phyloP scores from a whole-genome alignment of 345 rosid genomes.

The Salix viminalis region DNA sequence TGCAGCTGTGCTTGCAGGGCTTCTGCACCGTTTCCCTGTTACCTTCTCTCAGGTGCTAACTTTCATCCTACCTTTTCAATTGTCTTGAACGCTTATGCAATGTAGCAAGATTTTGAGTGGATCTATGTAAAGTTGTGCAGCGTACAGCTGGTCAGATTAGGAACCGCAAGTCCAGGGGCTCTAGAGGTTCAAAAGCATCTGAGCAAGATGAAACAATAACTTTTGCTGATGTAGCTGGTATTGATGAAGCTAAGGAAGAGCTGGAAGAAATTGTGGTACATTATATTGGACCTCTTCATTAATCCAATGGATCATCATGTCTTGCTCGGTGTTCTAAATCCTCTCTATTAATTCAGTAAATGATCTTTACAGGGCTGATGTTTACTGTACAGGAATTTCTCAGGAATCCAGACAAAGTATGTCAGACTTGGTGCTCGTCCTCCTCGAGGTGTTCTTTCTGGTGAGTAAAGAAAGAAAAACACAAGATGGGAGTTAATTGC shows the following conservation, averaged over 20 bases:
- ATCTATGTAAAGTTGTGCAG: slow-evolving; percentile 31
- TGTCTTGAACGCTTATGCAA: slow-evolving; percentile 9
- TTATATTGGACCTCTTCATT: slow-evolving; percentile 9
- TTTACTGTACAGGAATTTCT: slow-evolving; percentile 72
- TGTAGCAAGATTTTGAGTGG: slow-evolving; percentile 15
- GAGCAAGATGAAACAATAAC: slow-evolving; percentile 73
- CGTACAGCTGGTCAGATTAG: slow-evolving; percentile 78
- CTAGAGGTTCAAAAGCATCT: slow-evolving; percentile 55
- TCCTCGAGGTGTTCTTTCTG: slow-evolving; percentile 94
- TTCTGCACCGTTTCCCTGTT: slow-evolving; percentile 69
- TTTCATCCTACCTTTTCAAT: neutral
- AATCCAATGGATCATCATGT: neutral
- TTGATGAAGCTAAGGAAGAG: slow-evolving; percentile 98
- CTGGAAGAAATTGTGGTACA: slow-evolving; percentile 95
- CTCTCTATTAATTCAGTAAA: slow-evolving; percentile 16
- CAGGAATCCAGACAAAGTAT: slow-evolving; percentile 83
- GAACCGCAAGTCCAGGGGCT: slow-evolving; percentile 61
- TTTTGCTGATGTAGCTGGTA: slow-evolving; percentile 96
- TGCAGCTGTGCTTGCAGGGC: slow-evolving; percentile 73
- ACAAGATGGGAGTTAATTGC: neutral
- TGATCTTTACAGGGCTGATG: slow-evolving; percentile 20
- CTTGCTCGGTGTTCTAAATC: neutral
- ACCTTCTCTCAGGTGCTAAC: slow-evolving; percentile 69
- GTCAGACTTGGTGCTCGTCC: slow-evolving; percentile 90
- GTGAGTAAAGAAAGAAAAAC: slow-evolving; percentile 43